phyloP scores from a whole-genome alignment of 805 yeast species.

The Kluyveromyces wickerhamii region DNA sequence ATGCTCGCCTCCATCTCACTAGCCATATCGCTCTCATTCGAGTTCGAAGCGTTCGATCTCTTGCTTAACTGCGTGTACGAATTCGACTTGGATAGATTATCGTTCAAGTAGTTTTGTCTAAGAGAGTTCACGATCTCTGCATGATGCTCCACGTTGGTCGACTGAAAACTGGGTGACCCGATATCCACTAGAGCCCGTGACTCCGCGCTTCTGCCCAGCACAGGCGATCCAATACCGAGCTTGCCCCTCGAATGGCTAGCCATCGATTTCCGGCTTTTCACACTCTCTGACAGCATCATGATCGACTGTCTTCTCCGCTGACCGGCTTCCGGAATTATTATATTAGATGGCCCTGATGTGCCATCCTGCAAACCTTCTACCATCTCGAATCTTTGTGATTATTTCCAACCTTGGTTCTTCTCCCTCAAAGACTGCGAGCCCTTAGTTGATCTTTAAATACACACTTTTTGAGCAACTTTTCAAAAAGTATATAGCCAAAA shows the following conservation, averaged over 20 bases:
- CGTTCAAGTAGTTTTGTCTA: conserved; percentile 24
- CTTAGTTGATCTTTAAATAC: too few species aligned
- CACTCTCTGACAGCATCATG: conserved; percentile 12
- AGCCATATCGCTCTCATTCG: not conserved
- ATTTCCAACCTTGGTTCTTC: too few species aligned
- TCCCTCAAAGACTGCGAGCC: too few species aligned
- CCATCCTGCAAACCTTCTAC: not conserved
- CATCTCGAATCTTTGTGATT: too few species aligned
- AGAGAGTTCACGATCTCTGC: conserved; percentile 28
- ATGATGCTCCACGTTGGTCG: conserved; percentile 16
- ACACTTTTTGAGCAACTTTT: too few species aligned
- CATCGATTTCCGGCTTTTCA: conserved; percentile 9
- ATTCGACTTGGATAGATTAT: conserved; percentile 3
- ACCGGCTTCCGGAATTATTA: conserved; percentile 9
- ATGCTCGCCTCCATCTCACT: conserved; percentile 7
- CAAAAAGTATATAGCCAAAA: too few species aligned
- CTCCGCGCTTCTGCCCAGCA: conserved; percentile 14
- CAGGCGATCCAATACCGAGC: conserved; percentile 2
- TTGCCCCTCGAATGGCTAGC: not conserved
- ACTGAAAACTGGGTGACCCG: conserved; percentile 27
- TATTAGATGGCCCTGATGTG: conserved; percentile 4
- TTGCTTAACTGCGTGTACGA: conserved; percentile 3
- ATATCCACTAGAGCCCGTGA: conserved; percentile 23
- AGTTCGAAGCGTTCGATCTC: conserved; percentile 3
- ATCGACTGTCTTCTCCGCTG: conserved; percentile 13